A percentile compares a stretch with the other conserved stretches of the same genome.
Evolutionary conservation across 441 rosid species (phyloP).

Genomic region (Rhodomyrtus psidioides): DNA sequence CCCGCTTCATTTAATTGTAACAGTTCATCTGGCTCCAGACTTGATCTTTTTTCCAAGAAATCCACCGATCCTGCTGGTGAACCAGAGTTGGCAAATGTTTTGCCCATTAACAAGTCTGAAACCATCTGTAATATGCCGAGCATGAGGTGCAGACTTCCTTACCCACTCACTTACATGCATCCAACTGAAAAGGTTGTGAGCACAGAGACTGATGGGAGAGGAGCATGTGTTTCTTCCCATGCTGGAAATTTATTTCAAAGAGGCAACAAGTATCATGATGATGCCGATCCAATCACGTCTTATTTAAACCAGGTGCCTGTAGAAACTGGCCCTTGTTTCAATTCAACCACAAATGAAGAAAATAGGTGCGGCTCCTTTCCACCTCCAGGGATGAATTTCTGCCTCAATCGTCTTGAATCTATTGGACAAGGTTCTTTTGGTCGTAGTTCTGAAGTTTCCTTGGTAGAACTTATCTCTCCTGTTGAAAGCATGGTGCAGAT

Average conservation of each 20-base stretch:
- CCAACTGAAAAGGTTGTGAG: slow-evolving; percentile 7
- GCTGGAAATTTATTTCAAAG: slow-evolving; percentile 15
- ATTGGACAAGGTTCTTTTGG: slow-evolving; percentile 27
- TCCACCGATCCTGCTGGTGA: background rate
- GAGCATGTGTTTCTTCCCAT: slow-evolving; percentile 5
- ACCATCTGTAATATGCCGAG: background rate
- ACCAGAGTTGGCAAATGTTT: slow-evolving; percentile 9
- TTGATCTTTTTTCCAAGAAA: background rate
- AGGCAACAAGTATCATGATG: slow-evolving; percentile 1
- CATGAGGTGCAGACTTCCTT: background rate
- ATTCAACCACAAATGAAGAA: slow-evolving; percentile 8
- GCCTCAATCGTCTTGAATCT: slow-evolving; percentile 61
- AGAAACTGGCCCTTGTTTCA: slow-evolving; percentile 9
- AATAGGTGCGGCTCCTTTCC: slow-evolving; percentile 5
- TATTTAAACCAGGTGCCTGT: slow-evolving; percentile 1
- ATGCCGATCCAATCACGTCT: background rate
- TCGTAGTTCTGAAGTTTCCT: slow-evolving; percentile 40
- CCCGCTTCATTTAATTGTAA: slow-evolving; percentile 9
- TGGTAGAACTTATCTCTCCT: slow-evolving; percentile 77
- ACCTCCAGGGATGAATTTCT: slow-evolving; percentile 62
- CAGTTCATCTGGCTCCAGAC: slow-evolving; percentile 1
- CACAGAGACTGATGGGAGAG: slow-evolving; percentile 1
- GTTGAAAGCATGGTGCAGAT: slow-evolving; percentile 51
- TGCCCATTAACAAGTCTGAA: background rate
- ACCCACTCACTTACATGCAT: background rate